Evolutionary conservation across 148 eudicot species (phyloP).

Genomic region (Fagopyrum homotropicum): DNA sequence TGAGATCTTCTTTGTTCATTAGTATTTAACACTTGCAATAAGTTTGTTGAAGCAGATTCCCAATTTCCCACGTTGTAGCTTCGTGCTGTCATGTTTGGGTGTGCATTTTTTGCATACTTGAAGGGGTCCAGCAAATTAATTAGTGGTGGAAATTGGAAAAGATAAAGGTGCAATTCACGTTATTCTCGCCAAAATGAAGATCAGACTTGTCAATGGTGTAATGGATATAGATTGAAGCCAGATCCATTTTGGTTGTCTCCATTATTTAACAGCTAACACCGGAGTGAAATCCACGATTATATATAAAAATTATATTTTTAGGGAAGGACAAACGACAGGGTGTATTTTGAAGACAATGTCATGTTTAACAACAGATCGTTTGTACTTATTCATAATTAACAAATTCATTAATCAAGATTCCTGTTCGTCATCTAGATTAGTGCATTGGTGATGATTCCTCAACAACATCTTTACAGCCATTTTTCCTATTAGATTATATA

Average conservation of each 20-base stretch:
- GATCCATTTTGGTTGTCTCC: not conserved
- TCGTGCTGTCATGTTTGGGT: not conserved
- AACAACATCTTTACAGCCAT: not conserved
- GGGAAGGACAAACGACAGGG: not conserved
- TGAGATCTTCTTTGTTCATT: not conserved
- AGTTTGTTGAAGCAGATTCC: not conserved
- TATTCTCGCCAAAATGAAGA: not conserved
- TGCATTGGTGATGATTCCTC: not conserved
- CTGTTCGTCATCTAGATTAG: not conserved
- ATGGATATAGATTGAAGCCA: not conserved
- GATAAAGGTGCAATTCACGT: slow-evolving; percentile 2
- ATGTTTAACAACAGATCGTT: not conserved
- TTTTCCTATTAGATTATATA: not conserved
- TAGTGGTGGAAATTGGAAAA: not conserved
- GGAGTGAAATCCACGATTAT: not conserved
- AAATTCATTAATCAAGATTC: slow-evolving; percentile 7
- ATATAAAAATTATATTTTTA: not conserved
- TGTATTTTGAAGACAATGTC: not conserved
- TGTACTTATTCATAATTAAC: not conserved
- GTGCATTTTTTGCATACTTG: not conserved
- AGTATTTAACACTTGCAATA: too few species aligned
- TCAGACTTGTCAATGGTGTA: not conserved
- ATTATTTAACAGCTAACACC: not conserved
- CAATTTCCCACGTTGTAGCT: not conserved
- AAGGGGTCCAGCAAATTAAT: not conserved